Percentiles rank a stretch among this genome's conserved stretches.
phyloP scores from a whole-genome alignment of 352 stramenopile genomes.

The Elongisporangium senticosum region DNA sequence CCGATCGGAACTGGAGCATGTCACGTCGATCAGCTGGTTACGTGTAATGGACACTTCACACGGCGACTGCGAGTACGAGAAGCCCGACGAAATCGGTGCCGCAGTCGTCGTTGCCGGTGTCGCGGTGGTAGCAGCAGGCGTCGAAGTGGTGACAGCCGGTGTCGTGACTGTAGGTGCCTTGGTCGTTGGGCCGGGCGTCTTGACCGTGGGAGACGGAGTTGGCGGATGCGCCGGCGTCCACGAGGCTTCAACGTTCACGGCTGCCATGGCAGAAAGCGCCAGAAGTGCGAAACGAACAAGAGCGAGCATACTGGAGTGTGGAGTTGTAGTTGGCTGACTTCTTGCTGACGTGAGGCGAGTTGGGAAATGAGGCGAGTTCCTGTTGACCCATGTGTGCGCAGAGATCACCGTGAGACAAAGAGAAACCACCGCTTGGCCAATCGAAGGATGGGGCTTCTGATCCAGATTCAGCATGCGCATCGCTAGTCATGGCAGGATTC shows the following conservation, averaged over 20 bases:
- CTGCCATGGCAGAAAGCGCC: neutral
- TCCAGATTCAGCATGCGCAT: neutral
- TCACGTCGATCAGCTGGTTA: constrained; percentile 8
- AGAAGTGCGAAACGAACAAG: neutral
- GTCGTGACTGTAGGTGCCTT: neutral
- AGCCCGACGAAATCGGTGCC: too few species aligned
- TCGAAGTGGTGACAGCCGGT: neutral
- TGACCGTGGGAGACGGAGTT: neutral
- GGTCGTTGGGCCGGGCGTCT: neutral
- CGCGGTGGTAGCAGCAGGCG: neutral
- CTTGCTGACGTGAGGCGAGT: neutral
- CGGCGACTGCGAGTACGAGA: neutral
- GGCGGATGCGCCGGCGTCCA: neutral
- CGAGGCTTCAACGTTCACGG: neutral
- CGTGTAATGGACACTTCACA: constrained; percentile 1
- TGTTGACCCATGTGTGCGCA: neutral
- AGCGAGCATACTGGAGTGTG: neutral
- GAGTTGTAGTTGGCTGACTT: neutral
- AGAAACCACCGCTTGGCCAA: neutral
- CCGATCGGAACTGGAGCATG: constrained; percentile 11
- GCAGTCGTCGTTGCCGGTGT: too few species aligned
- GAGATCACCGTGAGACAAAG: too few species aligned
- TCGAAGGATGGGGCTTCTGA: neutral
- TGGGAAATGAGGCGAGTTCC: neutral
- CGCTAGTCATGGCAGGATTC: neutral